These are phyloP conservation scores for Echeveria elegans DNA, from an alignment of 164 flowering plant species.

Conservation along the genomic window DNA sequence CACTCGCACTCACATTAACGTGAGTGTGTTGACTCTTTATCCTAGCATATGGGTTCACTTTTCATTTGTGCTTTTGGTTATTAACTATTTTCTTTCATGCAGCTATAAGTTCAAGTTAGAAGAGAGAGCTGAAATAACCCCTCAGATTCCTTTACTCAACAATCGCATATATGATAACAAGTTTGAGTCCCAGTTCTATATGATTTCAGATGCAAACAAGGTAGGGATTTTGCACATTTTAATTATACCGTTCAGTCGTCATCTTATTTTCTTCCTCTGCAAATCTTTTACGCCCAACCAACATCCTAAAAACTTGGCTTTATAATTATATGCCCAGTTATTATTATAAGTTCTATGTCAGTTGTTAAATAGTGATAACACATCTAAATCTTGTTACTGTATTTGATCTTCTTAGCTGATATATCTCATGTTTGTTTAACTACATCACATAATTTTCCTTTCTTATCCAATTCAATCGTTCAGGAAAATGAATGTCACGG, in stretches of 20 bases:
- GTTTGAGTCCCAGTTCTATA: conserved; percentile 94
- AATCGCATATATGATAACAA: conserved; percentile 87
- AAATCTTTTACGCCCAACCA: background rate
- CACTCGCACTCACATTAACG: conserved; percentile 66
- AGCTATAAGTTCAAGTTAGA: conserved; percentile 95
- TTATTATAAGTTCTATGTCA: background rate
- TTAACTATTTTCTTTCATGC: conserved; percentile 27
- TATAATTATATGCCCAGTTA: background rate
- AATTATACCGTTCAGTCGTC: background rate
- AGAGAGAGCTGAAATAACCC: conserved; percentile 76
- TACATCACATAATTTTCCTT: too few species aligned
- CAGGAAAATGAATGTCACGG: too few species aligned
- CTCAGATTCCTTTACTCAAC: conserved; percentile 81
- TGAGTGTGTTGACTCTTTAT: conserved; percentile 21
- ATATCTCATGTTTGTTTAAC: too few species aligned
- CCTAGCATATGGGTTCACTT: conserved; percentile 1
- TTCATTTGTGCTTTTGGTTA: background rate
- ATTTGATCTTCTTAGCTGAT: background rate
- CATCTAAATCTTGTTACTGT: too few species aligned
- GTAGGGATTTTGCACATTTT: conserved; percentile 20
- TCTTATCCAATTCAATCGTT: too few species aligned
- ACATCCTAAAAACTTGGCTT: background rate
- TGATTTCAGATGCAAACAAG: conserved; percentile 92
- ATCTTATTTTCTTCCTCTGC: background rate
- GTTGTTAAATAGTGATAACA: background rate